Evolutionary conservation across 352 stramenopile genomes (phyloP), one percentile per base, ranked within the genome.

Genomic region (Phytophthora ramorum): DNA sequence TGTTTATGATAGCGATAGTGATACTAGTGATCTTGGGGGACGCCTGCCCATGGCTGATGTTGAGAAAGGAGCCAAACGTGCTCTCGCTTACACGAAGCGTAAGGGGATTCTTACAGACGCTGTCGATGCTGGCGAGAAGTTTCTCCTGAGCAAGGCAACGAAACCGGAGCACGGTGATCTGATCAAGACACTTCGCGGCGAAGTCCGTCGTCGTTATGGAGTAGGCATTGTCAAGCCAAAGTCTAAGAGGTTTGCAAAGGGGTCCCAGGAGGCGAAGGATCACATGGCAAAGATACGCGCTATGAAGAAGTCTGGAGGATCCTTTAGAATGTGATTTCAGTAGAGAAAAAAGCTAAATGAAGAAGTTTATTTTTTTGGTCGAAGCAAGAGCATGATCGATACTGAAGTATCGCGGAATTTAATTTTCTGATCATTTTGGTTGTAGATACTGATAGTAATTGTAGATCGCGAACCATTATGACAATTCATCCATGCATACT

Each of bases 401-500:
- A 63, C 46, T 19, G 19, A 47, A 4, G 28, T 32, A 35, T 63
- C 55, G 0, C 51, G 10, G 13, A 67, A 67, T 4, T n/a, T 53
- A 0, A 59, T 20, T 7, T 51, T 51, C 7, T 50, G 40, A 8
- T 61, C 59, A 7, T 67, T 47, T 22, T 67, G 59, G 54, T 67
- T 57, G 22, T 56, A 59, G 14, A 67, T 61, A 40, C 20, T 56
- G 9, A 67, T 43, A 5, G 22, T 59, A 6, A 67, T 48, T 8
- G 59, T 50, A 2, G 48, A 47, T 26, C 51, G 22, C 24, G 49
- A 43, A 4, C 59, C 50, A 30, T 67, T 53, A 9, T 61, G 20
- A 4, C 12, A 34, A 10, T 38, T 53, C 59, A 67, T 62, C 49
- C 59, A 67, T 3, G 51, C 49, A 43, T 53, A 67, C n/a, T 67